A percentile compares a stretch with the other conserved stretches of the same genome.
phyloP scores from a whole-genome alignment of 225 moss, liverwort and hornwort genomes.

The Marchantia polymorpha region DNA sequence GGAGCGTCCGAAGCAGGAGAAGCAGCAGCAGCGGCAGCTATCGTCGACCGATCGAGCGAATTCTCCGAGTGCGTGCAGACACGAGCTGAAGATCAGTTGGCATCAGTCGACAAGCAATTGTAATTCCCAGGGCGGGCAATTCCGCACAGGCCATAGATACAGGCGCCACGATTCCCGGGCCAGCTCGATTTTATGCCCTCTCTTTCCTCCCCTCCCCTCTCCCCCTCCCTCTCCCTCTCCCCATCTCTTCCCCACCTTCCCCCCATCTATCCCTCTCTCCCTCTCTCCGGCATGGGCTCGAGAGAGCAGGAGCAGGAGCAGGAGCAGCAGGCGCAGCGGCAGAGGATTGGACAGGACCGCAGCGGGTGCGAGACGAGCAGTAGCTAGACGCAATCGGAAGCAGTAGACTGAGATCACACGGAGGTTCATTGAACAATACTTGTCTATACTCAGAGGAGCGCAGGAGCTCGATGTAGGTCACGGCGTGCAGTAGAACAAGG shows the following conservation, averaged over 20 bases:
- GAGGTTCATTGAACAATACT: background rate
- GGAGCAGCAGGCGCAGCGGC: background rate
- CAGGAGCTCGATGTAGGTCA: background rate
- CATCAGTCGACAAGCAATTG: background rate
- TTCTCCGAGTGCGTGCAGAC: background rate
- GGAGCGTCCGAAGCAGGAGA: background rate
- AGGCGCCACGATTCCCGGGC: background rate
- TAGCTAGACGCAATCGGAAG: background rate
- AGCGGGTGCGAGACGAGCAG: background rate
- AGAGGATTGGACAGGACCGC: background rate
- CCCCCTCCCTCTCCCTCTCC: too few species aligned
- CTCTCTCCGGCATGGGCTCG: background rate
- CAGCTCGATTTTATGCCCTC: background rate
- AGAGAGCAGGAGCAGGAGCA: background rate
- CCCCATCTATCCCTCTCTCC: too few species aligned
- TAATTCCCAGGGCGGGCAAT: background rate
- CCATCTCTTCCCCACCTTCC: too few species aligned
- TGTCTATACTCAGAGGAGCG: background rate
- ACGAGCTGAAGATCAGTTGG: constrained; percentile 15
- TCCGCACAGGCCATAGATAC: background rate
- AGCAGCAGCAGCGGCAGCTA: background rate
- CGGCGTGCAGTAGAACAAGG: background rate
- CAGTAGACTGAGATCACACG: background rate
- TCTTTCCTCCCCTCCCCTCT: too few species aligned
- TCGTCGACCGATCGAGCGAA: background rate